phyloP scores from a whole-genome alignment of 2,329 filamentous ascomycete genomes.

The Cordyceps tenuipes region DNA sequence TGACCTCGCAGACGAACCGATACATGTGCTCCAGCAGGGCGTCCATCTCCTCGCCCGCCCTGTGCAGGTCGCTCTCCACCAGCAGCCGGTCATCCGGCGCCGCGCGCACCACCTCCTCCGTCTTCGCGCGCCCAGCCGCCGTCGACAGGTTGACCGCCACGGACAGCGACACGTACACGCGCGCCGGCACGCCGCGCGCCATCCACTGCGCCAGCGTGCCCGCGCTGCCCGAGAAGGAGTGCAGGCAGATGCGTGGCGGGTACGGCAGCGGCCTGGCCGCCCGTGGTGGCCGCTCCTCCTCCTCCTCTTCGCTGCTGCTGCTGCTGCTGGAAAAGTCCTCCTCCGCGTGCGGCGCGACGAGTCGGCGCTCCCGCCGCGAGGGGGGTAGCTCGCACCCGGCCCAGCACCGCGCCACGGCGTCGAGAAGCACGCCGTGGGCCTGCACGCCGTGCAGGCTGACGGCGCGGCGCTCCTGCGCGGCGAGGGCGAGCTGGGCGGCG shows the following conservation, averaged over 20 bases:
- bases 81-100: constrained; percentile 73
- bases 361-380: constrained; percentile 49
- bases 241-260: constrained; percentile 83
- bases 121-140: constrained; percentile 34
- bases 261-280: constrained; percentile 41
- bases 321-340: constrained; percentile 36
- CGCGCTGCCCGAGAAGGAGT: constrained; percentile 78
- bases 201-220: constrained; percentile 74
- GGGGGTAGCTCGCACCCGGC: constrained; percentile 57
- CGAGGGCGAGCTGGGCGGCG: constrained; percentile 59
- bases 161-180: constrained; percentile 85
- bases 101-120: constrained; percentile 58
- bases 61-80: constrained; percentile 84
- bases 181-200: constrained; percentile 60
- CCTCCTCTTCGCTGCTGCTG: constrained; percentile 27
- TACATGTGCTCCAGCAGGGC: constrained; percentile 64
- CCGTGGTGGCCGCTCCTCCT: constrained; percentile 17
- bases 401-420: constrained; percentile 58
- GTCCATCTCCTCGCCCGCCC: constrained; percentile 76
- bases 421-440: constrained; percentile 62
- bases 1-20: constrained; percentile 66
- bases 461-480: constrained; percentile 55
- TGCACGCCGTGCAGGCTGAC: constrained; percentile 69
- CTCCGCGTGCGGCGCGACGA: constrained; percentile 39
- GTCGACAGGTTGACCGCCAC: constrained; percentile 68